Evolutionary conservation across 2,329 filamentous ascomycete species (phyloP).

Genomic region (Aureobasidium sp.): DNA sequence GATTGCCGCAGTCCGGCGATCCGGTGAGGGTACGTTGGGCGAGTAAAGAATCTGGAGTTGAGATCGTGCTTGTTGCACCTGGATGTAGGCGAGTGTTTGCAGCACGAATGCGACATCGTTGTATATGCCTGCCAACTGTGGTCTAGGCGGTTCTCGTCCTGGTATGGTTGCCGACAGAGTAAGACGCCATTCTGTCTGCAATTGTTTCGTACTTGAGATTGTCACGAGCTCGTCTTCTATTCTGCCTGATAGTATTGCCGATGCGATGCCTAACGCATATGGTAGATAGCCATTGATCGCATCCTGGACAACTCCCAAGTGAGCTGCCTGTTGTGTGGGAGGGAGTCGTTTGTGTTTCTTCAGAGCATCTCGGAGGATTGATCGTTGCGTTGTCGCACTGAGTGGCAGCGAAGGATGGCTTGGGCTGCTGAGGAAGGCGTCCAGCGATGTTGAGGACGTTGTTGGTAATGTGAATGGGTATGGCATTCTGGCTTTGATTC

Average conservation of each 20-base stretch:
- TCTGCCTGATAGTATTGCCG: constrained; percentile 42
- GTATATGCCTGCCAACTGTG: constrained; percentile 77
- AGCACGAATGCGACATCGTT: constrained; percentile 86
- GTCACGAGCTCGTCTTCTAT: constrained; percentile 70
- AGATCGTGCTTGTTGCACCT: constrained; percentile 76
- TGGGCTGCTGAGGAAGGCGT: constrained; percentile 77
- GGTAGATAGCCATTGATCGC: constrained; percentile 83
- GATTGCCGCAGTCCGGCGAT: constrained; percentile 76
- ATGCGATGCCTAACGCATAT: constrained; percentile 82
- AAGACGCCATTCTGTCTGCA: constrained; percentile 84
- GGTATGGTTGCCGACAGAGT: constrained; percentile 74
- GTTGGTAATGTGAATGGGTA: constrained; percentile 91
- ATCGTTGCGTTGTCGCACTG: constrained; percentile 83
- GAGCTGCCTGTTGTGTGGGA: constrained; percentile 71
- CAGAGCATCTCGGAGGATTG: constrained; percentile 82
- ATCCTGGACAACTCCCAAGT: constrained; percentile 75
- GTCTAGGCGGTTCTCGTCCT: constrained; percentile 69
- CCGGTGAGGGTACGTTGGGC: constrained; percentile 56
- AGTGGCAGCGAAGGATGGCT: constrained; percentile 92
- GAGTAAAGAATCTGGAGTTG: constrained; percentile 79
- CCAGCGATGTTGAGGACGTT: constrained; percentile 87
- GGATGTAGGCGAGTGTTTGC: constrained; percentile 78
- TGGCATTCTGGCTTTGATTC: constrained; percentile 70
- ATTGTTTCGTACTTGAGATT: constrained; percentile 58
- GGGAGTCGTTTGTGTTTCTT: constrained; percentile 93